Percentiles rank a stretch among this genome's conserved stretches.
Conservation (phyloP, 768 basidiomycete genomes). For the Xerocomus potaroensis region DNA sequence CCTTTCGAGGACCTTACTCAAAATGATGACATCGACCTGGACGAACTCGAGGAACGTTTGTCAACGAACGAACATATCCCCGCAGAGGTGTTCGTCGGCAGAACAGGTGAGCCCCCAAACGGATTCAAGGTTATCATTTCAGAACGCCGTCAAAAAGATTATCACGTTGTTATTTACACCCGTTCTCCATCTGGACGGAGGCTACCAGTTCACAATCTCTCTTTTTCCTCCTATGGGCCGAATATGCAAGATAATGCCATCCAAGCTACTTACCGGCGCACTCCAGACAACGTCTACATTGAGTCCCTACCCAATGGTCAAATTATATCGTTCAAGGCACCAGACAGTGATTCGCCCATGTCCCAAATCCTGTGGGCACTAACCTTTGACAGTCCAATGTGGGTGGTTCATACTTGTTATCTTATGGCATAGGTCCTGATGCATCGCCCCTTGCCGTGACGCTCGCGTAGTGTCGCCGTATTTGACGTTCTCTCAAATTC, state of each 20-base stretch:
- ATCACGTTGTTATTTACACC: constrained; percentile 81
- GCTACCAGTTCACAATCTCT: constrained; percentile 69
- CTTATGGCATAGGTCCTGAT: constrained; percentile 1
- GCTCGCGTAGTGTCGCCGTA: constrained; percentile 63
- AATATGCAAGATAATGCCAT: constrained; percentile 78
- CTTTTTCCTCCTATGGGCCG: constrained; percentile 90
- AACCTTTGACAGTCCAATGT: constrained; percentile 67
- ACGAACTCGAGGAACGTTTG: constrained; percentile 54
- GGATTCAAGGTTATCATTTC: neutral
- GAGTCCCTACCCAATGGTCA: constrained; percentile 78
- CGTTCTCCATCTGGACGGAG: constrained; percentile 36
- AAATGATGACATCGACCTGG: constrained; percentile 45
- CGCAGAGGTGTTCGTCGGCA: constrained; percentile 57
- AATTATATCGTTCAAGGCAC: constrained; percentile 66
- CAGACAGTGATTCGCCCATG: constrained; percentile 25
- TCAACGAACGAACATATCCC: constrained; percentile 26
- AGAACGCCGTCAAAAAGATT: constrained; percentile 52
- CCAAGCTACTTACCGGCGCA: constrained; percentile 70
- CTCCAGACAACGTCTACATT: constrained; percentile 76
- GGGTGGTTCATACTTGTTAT: constrained; percentile 23
- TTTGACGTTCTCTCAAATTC: constrained; percentile 65
- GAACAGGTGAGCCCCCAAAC: constrained; percentile 47
- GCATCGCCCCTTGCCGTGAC: neutral
- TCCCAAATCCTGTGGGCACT: constrained; percentile 54
- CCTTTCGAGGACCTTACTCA: constrained; percentile 52